A percentile compares a stretch with the other conserved stretches of the same genome.
Conservation (phyloP, 1,139 yeast species). For the Sugiyamaella xylanicola region DNA sequence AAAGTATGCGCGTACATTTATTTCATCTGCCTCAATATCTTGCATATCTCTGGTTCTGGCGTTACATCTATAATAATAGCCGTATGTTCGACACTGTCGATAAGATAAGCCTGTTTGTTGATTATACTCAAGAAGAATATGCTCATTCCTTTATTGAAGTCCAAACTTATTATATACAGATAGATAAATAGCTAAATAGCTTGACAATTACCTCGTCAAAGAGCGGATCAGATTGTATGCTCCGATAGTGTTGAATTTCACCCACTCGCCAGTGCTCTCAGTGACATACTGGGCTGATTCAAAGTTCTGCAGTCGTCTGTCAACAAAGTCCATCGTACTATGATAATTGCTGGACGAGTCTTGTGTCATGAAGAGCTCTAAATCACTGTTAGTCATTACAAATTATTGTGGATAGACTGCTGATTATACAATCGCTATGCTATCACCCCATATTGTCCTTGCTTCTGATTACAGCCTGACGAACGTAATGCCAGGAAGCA, state of each 20-base stretch:
- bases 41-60: too few species aligned
- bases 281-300: constrained; percentile 61
- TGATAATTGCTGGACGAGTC: constrained; percentile 61
- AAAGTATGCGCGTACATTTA: constrained; percentile 6
- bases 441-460: too few species aligned
- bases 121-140: neutral
- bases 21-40: constrained; percentile 1
- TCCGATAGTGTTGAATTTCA: constrained; percentile 67
- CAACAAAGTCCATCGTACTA: constrained; percentile 67
- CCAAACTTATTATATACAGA: too few species aligned
- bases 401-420: too few species aligned
- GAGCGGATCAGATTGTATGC: constrained; percentile 69
- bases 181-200: neutral
- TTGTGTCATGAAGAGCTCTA: constrained; percentile 78
- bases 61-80: too few species aligned
- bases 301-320: constrained; percentile 58
- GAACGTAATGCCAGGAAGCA: too few species aligned
- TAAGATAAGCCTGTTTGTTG: constrained; percentile 6
- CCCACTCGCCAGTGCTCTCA: constrained; percentile 71
- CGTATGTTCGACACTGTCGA: neutral
- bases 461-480: too few species aligned
- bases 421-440: too few species aligned
- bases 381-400: neutral
- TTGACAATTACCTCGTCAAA: constrained; percentile 28
- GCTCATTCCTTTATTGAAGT: neutral